Evolutionary conservation across 306 rosid genomes (phyloP).

Genomic region (Delonix regia): DNA sequence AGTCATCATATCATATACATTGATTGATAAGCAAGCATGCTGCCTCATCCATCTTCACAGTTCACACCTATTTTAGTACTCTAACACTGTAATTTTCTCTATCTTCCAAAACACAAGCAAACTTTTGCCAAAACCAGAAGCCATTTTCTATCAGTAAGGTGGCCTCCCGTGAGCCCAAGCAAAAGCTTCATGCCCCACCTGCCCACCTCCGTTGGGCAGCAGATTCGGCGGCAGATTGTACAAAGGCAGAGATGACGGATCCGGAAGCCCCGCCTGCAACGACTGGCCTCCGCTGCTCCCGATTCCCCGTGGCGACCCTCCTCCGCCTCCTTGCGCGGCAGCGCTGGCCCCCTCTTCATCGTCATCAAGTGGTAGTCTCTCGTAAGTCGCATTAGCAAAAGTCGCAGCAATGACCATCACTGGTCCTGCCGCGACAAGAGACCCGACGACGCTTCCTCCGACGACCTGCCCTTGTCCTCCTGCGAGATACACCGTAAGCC

Average conservation of each 20-base stretch:
- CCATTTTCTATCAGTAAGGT: conserved; percentile 48
- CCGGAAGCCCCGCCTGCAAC: conserved; percentile 58
- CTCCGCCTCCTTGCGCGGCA: conserved; percentile 42
- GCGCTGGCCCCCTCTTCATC: conserved; percentile 64
- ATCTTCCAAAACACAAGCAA: conserved; percentile 30
- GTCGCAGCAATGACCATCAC: conserved; percentile 94
- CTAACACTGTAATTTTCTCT: conserved; percentile 20
- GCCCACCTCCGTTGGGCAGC: conserved; percentile 67
- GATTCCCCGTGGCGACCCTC: conserved; percentile 55
- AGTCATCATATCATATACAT: conserved; percentile 27
- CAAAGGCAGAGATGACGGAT: conserved; percentile 65
- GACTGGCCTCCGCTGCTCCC: conserved; percentile 51
- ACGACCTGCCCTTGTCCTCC: conserved; percentile 93
- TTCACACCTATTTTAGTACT: conserved; percentile 40
- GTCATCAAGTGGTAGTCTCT: conserved; percentile 89
- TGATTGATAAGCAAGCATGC: conserved; percentile 37
- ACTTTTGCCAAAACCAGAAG: not conserved
- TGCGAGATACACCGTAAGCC: conserved; percentile 80
- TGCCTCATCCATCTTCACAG: conserved; percentile 37
- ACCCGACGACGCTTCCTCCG: conserved; percentile 91
- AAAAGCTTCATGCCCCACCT: conserved; percentile 72
- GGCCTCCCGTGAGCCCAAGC: conserved; percentile 76
- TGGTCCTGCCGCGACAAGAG: conserved; percentile 88
- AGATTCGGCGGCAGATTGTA: conserved; percentile 71
- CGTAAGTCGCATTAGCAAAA: conserved; percentile 91